These are phyloP conservation scores for Ceratocystis huliohia DNA, from an alignment of 2,329 filamentous ascomycete genomes.

Conservation along the genomic window DNA sequence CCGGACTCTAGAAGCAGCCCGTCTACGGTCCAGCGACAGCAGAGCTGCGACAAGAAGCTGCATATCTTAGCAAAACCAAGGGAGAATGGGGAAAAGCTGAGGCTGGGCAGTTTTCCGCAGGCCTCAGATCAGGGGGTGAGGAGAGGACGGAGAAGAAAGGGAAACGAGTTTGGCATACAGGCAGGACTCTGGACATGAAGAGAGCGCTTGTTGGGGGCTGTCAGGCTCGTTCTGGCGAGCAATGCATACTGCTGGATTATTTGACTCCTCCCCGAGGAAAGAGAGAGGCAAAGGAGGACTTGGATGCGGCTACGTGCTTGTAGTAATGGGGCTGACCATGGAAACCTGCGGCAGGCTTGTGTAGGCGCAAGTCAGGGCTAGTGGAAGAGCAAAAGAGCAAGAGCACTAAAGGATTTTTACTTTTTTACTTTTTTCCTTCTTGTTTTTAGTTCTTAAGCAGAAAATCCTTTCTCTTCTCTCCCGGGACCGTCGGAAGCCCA, in stretches of 20 bases:
- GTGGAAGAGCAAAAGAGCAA: background rate
- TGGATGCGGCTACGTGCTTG: too few relatives aligned
- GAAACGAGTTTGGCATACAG: background rate
- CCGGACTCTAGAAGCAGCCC: background rate
- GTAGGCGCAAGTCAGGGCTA: background rate
- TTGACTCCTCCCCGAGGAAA: too few relatives aligned
- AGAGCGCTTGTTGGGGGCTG: too few relatives aligned
- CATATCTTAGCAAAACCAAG: background rate
- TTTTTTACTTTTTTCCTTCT: background rate
- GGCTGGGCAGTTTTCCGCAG: background rate
- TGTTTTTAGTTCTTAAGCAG: background rate
- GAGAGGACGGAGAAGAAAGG: background rate
- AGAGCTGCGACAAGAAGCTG: background rate
- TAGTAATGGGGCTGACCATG: too few relatives aligned
- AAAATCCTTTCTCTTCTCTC: background rate
- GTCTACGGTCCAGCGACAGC: background rate
- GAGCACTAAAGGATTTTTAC: background rate
- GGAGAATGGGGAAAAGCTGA: too few relatives aligned
- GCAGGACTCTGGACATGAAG: too few relatives aligned
- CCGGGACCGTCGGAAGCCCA: background rate
- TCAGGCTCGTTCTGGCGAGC: too few relatives aligned
- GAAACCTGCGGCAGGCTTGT: background rate
- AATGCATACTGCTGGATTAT: too few relatives aligned
- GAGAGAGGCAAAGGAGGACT: too few relatives aligned
- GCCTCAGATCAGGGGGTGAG: background rate